A percentile compares a stretch with the other conserved stretches of the same genome.
These are phyloP conservation scores for Zygoascus meyerae DNA, from an alignment of 1,139 yeast species.

Conservation along the genomic window DNA sequence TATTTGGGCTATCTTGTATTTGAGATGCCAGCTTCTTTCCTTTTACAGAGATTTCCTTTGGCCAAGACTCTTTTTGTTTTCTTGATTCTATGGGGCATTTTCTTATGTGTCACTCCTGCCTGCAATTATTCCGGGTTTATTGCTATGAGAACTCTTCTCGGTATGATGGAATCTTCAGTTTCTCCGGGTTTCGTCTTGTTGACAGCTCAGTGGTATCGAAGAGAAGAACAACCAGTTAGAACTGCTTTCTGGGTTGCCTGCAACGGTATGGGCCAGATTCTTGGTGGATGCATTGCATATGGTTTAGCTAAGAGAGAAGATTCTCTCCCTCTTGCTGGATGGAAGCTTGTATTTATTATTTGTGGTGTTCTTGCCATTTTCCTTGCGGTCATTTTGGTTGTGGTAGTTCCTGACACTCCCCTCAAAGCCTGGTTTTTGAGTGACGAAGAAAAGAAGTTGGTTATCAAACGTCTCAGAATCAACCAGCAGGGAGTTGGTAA, in stretches of 20 bases:
- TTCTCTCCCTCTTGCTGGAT: constrained; percentile 34
- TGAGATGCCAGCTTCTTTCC: constrained; percentile 33
- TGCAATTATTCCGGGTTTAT: constrained; percentile 41
- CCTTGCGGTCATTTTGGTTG: constrained; percentile 44
- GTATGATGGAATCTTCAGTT: constrained; percentile 43
- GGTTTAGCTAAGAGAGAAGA: constrained; percentile 34
- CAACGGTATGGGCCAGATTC: constrained; percentile 50
- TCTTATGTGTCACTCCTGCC: constrained; percentile 42
- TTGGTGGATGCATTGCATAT: constrained; percentile 50
- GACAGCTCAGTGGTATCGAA: constrained; percentile 25
- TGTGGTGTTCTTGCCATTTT: constrained; percentile 37
- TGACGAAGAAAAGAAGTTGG: constrained; percentile 25
- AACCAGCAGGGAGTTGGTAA: constrained; percentile 49
- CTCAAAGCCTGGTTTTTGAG: constrained; percentile 41
- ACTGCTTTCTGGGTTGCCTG: constrained; percentile 45
- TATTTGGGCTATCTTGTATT: constrained; percentile 45
- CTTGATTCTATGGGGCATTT: constrained; percentile 44
- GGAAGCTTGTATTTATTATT: constrained; percentile 46
- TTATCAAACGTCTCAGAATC: constrained; percentile 10
- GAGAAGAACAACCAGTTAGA: constrained; percentile 37
- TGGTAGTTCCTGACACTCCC: constrained; percentile 47
- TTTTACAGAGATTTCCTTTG: constrained; percentile 45
- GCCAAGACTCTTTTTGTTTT: constrained; percentile 39
- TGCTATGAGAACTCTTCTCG: constrained; percentile 44
- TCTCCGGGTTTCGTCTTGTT: constrained; percentile 22